These are phyloP conservation scores for Chlorella sorokiniana DNA, from an alignment of 139 green algal genomes.

Conservation along the genomic window DNA sequence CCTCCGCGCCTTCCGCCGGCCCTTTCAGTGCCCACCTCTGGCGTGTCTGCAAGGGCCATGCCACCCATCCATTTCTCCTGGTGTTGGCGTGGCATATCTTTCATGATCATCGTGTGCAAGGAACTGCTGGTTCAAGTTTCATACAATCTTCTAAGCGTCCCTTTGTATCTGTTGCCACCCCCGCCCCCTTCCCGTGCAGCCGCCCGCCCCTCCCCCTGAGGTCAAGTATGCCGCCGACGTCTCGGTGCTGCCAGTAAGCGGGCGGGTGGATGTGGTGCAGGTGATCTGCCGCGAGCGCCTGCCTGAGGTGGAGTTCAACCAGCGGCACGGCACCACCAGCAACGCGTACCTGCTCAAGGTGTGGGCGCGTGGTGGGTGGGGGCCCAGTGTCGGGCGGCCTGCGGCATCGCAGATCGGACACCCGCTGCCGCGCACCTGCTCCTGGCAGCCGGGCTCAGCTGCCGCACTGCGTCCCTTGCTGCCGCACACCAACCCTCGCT, in stretches of 20 bases:
- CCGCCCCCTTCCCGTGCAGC: neutral
- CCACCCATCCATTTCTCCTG: no score
- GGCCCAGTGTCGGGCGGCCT: no score
- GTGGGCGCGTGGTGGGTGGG: neutral
- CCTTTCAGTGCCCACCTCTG: no score
- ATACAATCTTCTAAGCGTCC: neutral
- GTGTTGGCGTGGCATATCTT: neutral
- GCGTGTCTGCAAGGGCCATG: no score
- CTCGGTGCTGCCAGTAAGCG: slow-evolving; percentile 25
- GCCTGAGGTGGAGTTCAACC: slow-evolving; percentile 84
- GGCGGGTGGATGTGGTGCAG: neutral
- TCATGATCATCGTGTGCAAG: no score
- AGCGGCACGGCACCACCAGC: slow-evolving; percentile 84
- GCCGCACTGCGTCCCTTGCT: no score
- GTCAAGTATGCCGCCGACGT: neutral
- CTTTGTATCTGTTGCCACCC: neutral
- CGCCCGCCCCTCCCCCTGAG: neutral
- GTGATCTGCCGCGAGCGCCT: slow-evolving; percentile 42
- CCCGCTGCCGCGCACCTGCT: no score
- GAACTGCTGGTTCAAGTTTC: neutral
- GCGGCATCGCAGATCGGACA: no score
- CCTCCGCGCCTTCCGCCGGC: no score
- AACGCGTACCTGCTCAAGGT: slow-evolving; percentile 89
- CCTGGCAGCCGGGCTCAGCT: no score
- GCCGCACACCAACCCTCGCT: no score